Evolutionary conservation across 768 basidiomycete genomes (phyloP), one percentile per base, ranked within the genome.

Genomic region (Boletus rubescentipes): DNA sequence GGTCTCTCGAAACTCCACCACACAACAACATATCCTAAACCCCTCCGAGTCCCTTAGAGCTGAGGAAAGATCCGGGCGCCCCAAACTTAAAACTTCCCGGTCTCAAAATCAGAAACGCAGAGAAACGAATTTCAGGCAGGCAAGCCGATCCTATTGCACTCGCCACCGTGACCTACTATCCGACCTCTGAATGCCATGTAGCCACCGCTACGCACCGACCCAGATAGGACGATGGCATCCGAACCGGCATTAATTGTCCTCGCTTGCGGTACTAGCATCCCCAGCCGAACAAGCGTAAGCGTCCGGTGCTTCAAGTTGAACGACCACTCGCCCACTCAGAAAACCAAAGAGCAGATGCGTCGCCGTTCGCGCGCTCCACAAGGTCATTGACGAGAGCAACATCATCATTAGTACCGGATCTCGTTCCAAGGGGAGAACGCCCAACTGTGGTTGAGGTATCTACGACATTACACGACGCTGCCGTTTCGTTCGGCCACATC

Each of bases 331-430:
- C 57, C 61, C 9, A 51, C 57, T 8, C 67, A 67, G 34, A 86
- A 80, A 67, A 87, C 84, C 8, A 87, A 80, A 59, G 85, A 89
- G 60, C 88, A 90, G 58, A 67, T 84, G 26, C 82, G 87, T 29
- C 79, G 81, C 50, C 80, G 74, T 95, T 43, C 84, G 89, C 36
- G 79, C 87, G 2, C 72, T 98, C 21, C 86, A 93, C 72, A 93
- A 91, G 73, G 96, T 99, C 41, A 89, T 98, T 55, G 94, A 97
- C 59, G 80, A 94, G 64, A 87, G 89, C 59, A 95, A 98, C 67
- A 89, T 99, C 31, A 73, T 98, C 46, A 78, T 98, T 40, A 42
- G 3, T 14, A 15, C 3, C 1, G 97, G 95, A 98, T 70, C 82
- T 99, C 18, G 87, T 98, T 11, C 93, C 96, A 4, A 79, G 84